Percentiles rank a stretch among this genome's conserved stretches.
phyloP scores from a whole-genome alignment of 768 basidiomycete species.

The Mycena galopus region DNA sequence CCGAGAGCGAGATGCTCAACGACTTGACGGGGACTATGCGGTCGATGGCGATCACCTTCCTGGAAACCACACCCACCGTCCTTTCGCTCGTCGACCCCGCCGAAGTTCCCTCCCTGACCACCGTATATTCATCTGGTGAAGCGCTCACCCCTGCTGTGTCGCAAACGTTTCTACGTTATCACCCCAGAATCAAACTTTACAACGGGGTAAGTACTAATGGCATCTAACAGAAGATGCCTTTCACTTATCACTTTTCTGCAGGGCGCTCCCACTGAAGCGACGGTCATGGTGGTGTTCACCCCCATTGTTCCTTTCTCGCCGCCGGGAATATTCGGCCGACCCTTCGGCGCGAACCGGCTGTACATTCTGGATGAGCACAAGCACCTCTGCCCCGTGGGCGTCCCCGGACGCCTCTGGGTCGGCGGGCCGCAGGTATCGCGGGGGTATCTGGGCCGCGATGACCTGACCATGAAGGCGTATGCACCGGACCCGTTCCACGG shows the following conservation, averaged over 20 bases:
- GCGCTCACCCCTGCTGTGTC: not conserved
- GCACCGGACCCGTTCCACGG: not conserved
- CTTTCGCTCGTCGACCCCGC: conserved; percentile 14
- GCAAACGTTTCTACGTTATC: not conserved
- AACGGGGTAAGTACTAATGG: not conserved
- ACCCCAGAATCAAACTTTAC: not conserved
- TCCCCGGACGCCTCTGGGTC: not conserved
- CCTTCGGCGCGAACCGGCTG: conserved; percentile 11
- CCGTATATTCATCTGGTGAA: conserved; percentile 12
- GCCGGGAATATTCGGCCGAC: conserved; percentile 9
- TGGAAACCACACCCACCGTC: conserved; percentile 15
- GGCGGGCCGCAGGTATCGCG: conserved; percentile 9
- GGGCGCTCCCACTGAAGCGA: not conserved
- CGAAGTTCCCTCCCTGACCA: not conserved
- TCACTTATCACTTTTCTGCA: no score
- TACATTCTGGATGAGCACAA: not conserved
- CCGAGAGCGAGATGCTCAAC: conserved; percentile 5
- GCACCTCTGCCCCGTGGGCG: conserved; percentile 6
- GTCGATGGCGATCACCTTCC: conserved; percentile 2
- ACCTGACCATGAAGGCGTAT: conserved; percentile 1
- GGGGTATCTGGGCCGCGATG: conserved; percentile 11
- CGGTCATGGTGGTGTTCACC: conserved; percentile 16
- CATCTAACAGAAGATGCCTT: no score
- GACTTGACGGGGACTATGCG: conserved; percentile 7
- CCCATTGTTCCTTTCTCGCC: not conserved